Conservation (phyloP, 306 rosid species). For the Prosopis cineraria region DNA sequence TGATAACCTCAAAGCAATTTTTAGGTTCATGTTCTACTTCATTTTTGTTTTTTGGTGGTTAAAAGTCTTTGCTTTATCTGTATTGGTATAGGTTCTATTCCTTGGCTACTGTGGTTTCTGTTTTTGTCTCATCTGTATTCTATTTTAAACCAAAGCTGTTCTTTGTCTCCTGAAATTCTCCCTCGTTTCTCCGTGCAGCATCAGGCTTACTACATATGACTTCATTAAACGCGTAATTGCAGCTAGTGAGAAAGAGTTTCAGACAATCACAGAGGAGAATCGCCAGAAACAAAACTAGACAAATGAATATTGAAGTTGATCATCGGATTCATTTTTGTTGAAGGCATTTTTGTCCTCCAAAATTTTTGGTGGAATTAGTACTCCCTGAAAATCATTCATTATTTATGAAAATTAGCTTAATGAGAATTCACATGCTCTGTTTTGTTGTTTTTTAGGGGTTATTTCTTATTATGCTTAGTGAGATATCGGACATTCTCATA, state of each 20-base stretch:
- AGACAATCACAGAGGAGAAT: constrained; percentile 70
- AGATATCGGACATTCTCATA: neutral
- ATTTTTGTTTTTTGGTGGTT: constrained; percentile 1
- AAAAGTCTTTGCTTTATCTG: neutral
- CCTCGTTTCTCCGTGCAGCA: constrained; percentile 58
- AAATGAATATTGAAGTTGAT: constrained; percentile 35
- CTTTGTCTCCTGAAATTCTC: constrained; percentile 22
- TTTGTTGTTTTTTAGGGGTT: neutral
- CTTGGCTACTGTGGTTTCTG: neutral
- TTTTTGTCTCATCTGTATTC: neutral
- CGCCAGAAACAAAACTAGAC: constrained; percentile 51
- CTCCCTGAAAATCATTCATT: constrained; percentile 15
- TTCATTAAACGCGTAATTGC: constrained; percentile 67
- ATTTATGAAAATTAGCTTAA: constrained; percentile 24
- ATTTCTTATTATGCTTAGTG: too few relatives aligned
- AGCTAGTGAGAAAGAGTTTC: constrained; percentile 72
- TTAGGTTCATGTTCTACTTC: neutral
- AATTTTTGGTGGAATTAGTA: constrained; percentile 14
- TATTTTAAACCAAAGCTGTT: neutral
- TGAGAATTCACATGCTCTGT: constrained; percentile 23
- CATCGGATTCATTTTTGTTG: constrained; percentile 14
- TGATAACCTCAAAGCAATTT: constrained; percentile 5
- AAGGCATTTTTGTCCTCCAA: constrained; percentile 13
- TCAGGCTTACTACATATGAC: constrained; percentile 86
- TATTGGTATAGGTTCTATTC: neutral